Conservation (phyloP, 2,329 filamentous ascomycete species). For the Capronia epimyces region DNA sequence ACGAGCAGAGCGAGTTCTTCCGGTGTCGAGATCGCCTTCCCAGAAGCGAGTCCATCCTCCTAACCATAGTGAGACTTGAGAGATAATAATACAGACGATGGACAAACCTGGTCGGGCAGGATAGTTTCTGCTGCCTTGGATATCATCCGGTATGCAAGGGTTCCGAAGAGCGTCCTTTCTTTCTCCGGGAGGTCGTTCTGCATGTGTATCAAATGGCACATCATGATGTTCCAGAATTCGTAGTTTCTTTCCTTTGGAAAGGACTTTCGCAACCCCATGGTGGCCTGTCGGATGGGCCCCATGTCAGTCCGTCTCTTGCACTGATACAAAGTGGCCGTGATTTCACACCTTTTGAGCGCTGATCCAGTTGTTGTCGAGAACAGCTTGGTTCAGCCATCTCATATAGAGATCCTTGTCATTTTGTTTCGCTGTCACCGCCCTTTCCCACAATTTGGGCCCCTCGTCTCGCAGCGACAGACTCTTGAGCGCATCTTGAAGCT, state of each 20-base stretch:
- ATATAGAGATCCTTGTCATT: conserved; percentile 42
- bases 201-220: conserved; percentile 40
- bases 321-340: conserved; percentile 1
- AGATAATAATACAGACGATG: not conserved
- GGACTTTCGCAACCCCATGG: conserved; percentile 47
- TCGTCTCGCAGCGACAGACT: conserved; percentile 35
- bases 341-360: conserved; percentile 45
- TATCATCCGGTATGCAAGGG: conserved; percentile 47
- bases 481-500: conserved; percentile 39
- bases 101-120: conserved; percentile 41
- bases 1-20: conserved; percentile 45
- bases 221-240: conserved; percentile 47
- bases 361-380: conserved; percentile 42
- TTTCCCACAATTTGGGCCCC: conserved; percentile 41
- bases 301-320: conserved; percentile 27
- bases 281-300: conserved; percentile 36
- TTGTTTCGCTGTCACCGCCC: conserved; percentile 42
- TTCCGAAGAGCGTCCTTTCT: conserved; percentile 45
- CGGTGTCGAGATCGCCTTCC: conserved; percentile 43
- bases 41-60: conserved; percentile 39
- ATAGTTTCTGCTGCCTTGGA: conserved; percentile 44
- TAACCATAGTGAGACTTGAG: conserved; percentile 20
- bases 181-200: conserved; percentile 37
- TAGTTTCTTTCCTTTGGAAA: conserved; percentile 46
- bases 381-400: conserved; percentile 42